Base-by-base conservation (phyloP, 345 rosid species). In the Citrus cavaleriei region DNA sequence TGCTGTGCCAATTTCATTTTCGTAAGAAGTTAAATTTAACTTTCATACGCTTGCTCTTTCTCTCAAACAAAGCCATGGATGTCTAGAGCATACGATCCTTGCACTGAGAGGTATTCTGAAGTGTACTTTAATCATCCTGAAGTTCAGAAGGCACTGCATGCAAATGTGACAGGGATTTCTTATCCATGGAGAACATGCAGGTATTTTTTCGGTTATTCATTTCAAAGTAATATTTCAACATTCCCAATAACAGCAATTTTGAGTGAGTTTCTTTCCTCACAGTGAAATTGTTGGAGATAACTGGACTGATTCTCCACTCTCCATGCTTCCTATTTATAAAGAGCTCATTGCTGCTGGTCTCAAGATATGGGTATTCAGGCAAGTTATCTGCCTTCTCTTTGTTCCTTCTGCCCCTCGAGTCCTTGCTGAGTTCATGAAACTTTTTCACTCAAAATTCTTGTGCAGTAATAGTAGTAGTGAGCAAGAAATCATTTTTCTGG, bases 71-170 rank as follows among this genome's bases (percentile, higher is more conserved):
- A 93, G 98, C 98, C 97, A 62, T 94, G 98, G 98, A 96, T 94
- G 95, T 89, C 98, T 54, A 89, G 98, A 84, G 95, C 98, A 70
- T 94, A 92, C 77, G 99, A 96, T 88, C 99, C 99, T 25, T 96
- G 98, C 87, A 93, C 95, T 2, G 98, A 91, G 79, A 91, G 98
- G 81, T 87, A 94, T 85, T 89, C 99, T 1, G 71, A 72, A 66
- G 69, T 83, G 87, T 94, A 96, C 80, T 94, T 96, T 85, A 96
- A 96, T 85, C 87, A 18, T 62, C 98, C 89, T 0, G 93, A 94
- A 83, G 99, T 94, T 77, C 99, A 96, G 90, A 89, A 85, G 81
- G 99, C 98, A 62, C 83, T 96, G 80, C 99, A 96, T 83, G 99
- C 98, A 64, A 96, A 96, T 86, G 84, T 86, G 76, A 96, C 98